These are phyloP conservation scores for Tetradesmus obliquus DNA, from an alignment of 139 green algal genomes.

Conservation along the genomic window DNA sequence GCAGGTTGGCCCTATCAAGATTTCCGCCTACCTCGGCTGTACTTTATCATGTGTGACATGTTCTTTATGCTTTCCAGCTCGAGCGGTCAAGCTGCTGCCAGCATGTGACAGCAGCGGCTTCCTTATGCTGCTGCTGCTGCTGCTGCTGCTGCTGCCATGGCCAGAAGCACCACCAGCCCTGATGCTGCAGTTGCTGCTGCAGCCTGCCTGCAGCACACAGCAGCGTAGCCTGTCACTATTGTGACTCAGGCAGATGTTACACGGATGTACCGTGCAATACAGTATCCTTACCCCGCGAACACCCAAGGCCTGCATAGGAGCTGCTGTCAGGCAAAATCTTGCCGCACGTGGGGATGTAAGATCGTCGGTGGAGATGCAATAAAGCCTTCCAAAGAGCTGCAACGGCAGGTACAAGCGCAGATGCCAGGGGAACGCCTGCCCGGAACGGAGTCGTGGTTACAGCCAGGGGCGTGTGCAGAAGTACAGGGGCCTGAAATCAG, in stretches of 20 bases:
- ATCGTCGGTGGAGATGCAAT: background rate
- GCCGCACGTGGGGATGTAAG: background rate
- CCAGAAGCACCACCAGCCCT: background rate
- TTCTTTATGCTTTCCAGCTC: background rate
- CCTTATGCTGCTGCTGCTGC: background rate
- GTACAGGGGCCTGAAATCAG: background rate
- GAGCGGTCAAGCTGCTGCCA: background rate
- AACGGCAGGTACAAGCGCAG: background rate
- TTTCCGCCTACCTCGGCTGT: background rate
- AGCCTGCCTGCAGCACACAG: background rate
- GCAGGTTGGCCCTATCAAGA: no score
- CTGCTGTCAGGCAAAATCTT: background rate
- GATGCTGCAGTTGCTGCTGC: background rate
- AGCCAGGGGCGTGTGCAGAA: background rate
- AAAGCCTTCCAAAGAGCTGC: no score
- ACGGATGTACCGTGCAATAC: background rate
- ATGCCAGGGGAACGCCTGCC: background rate
- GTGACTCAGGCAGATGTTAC: background rate
- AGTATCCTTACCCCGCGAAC: background rate
- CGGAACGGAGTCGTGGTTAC: background rate
- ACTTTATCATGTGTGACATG: background rate
- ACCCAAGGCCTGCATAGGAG: background rate
- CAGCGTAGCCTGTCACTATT: background rate
- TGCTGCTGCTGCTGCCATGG: background rate
- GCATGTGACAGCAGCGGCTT: background rate